Conservation (phyloP, 805 yeast species). For the Metschnikowia gelsemii region DNA sequence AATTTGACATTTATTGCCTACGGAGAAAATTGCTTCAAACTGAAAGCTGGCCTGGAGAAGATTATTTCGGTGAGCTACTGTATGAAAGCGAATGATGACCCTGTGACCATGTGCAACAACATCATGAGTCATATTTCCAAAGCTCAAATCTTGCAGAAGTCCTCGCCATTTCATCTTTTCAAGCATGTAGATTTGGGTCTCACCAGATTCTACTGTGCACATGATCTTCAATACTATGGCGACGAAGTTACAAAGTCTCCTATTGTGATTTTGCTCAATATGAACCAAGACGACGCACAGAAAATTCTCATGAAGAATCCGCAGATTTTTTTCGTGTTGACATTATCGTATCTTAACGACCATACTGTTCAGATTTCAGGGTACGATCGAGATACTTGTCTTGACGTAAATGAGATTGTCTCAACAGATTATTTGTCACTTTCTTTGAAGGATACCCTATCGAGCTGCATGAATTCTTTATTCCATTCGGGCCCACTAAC, state of each 20-base stretch:
- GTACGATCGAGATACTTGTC: constrained; percentile 13
- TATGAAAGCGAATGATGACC: constrained; percentile 17
- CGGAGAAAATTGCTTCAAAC: constrained; percentile 28
- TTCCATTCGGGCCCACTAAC: constrained; percentile 27
- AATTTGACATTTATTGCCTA: constrained; percentile 30
- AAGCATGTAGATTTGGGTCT: constrained; percentile 37
- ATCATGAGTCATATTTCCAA: constrained; percentile 61
- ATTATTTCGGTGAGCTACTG: constrained; percentile 29
- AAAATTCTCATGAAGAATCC: constrained; percentile 34
- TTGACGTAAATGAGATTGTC: constrained; percentile 25
- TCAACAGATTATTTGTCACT: constrained; percentile 22
- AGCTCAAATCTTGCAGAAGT: constrained; percentile 71
- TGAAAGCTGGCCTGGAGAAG: constrained; percentile 21
- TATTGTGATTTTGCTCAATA: constrained; percentile 65
- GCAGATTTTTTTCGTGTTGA: constrained; percentile 47
- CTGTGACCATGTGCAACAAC: constrained; percentile 26
- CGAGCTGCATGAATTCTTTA: constrained; percentile 22
- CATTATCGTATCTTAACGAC: constrained; percentile 43
- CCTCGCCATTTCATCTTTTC: constrained; percentile 85
- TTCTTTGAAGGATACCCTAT: constrained; percentile 25
- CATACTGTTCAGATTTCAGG: constrained; percentile 18
- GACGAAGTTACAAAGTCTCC: constrained; percentile 60
- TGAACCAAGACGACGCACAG: constrained; percentile 36
- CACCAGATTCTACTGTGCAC: constrained; percentile 66
- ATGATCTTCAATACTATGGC: constrained; percentile 51